Evolutionary conservation across 176 grass and related monocot genomes (phyloP).

Genomic region (Chloris gayana): DNA sequence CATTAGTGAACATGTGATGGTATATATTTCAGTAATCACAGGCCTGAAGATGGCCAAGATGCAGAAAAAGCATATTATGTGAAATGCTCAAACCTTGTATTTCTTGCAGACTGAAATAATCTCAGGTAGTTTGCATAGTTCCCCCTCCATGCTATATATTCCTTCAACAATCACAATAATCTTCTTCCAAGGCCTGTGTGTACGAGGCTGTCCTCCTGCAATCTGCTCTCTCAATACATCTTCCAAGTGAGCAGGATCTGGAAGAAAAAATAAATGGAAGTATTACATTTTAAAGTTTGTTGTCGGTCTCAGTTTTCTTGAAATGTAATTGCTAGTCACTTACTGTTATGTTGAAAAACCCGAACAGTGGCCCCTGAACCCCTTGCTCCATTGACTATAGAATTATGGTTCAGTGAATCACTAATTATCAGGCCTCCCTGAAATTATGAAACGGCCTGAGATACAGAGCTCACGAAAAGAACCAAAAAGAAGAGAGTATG

Average conservation of each 20-base stretch:
- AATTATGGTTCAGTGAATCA: slow-evolving; percentile 95
- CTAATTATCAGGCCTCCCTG: slow-evolving; percentile 91
- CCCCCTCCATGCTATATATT: slow-evolving; percentile 99
- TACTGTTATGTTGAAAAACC: slow-evolving; percentile 98
- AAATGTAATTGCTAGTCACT: slow-evolving; percentile 33
- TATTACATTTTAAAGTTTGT: slow-evolving; percentile 3
- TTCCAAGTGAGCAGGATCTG: slow-evolving; percentile 88
- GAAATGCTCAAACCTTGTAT: slow-evolving; percentile 73
- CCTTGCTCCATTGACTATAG: slow-evolving; percentile 90
- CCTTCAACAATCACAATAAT: slow-evolving; percentile 96
- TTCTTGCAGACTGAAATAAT: slow-evolving; percentile 93
- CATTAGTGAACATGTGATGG: background rate
- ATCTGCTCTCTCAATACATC: slow-evolving; percentile 91
- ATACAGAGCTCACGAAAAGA: background rate
- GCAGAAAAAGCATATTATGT: slow-evolving; percentile 4
- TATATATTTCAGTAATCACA: slow-evolving; percentile 26
- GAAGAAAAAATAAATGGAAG: slow-evolving; percentile 12
- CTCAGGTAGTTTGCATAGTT: slow-evolving; percentile 87
- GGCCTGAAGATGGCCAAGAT: background rate
- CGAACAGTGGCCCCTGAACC: slow-evolving; percentile 83
- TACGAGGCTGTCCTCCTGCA: slow-evolving; percentile 74
- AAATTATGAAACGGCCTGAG: slow-evolving; percentile 41
- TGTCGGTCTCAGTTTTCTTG: slow-evolving; percentile 5
- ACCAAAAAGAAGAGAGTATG: background rate
- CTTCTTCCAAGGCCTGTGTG: slow-evolving; percentile 95